Conservation (phyloP, 1,139 yeast genomes). For the Geotrichum aggregatum region DNA sequence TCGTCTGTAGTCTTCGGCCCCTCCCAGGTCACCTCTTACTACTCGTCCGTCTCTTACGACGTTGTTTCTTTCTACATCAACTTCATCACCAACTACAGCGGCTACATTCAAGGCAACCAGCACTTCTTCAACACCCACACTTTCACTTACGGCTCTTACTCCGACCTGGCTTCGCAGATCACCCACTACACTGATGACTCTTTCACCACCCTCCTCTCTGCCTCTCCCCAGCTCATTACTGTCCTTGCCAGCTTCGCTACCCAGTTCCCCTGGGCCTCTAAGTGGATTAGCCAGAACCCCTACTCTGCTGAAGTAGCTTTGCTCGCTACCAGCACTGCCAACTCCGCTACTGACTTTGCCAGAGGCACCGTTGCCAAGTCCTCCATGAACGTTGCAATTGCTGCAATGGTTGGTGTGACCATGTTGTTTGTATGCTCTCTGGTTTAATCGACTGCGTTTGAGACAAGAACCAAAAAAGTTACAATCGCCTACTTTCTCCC, state of each 20-base stretch:
- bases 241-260: slow-evolving; percentile 18
- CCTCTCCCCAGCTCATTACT: slow-evolving; percentile 11
- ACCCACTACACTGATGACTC: slow-evolving; percentile 20
- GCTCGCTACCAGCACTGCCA: slow-evolving; percentile 8
- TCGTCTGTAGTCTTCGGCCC: background rate
- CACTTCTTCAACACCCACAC: slow-evolving; percentile 18
- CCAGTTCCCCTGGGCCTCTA: slow-evolving; percentile 21
- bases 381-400: slow-evolving; percentile 11
- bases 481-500: no score
- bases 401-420: slow-evolving; percentile 5
- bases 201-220: slow-evolving; percentile 13
- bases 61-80: slow-evolving; percentile 16
- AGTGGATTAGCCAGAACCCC: slow-evolving; percentile 11
- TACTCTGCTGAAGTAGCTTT: background rate
- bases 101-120: slow-evolving; percentile 12
- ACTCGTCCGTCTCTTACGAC: slow-evolving; percentile 11
- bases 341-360: slow-evolving; percentile 3
- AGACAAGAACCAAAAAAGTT: no score
- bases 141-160: slow-evolving; percentile 8
- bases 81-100: slow-evolving; percentile 5
- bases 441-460: no score
- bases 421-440: slow-evolving; percentile 10
- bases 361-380: slow-evolving; percentile 8
- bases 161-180: slow-evolving; percentile 1
- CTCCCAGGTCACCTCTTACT: slow-evolving; percentile 5